phyloP scores from a whole-genome alignment of 495 filamentous ascomycete genomes.

The Aspergillus cristatus region DNA sequence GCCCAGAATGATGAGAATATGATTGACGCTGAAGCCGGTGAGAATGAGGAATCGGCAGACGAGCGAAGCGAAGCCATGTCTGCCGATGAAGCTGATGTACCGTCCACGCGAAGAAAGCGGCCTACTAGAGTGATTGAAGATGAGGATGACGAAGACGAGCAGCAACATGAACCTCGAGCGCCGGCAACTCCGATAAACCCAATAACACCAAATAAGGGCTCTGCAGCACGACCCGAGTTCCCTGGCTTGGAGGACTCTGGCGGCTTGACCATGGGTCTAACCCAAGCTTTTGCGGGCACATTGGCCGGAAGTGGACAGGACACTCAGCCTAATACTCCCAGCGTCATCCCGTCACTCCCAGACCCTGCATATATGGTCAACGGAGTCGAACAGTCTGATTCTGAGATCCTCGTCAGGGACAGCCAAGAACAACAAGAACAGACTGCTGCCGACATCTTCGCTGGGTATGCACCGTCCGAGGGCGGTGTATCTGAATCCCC shows the following conservation, averaged over 20 bases:
- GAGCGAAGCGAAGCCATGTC: slow-evolving; percentile 18
- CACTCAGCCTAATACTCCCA: slow-evolving; percentile 20
- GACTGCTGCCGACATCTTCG: slow-evolving; percentile 17
- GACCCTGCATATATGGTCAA: slow-evolving; percentile 41
- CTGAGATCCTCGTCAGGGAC: slow-evolving; percentile 53
- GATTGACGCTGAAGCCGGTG: slow-evolving; percentile 30
- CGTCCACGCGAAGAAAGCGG: slow-evolving; percentile 26
- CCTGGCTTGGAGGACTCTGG: slow-evolving; percentile 42
- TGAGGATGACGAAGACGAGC: slow-evolving; percentile 41
- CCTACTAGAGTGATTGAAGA: slow-evolving; percentile 37
- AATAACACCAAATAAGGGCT: slow-evolving; percentile 10
- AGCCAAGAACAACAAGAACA: slow-evolving; percentile 45
- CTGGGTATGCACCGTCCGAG: slow-evolving; percentile 22
- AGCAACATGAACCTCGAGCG: slow-evolving; percentile 22
- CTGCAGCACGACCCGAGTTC: slow-evolving; percentile 35
- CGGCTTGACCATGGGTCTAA: slow-evolving; percentile 61
- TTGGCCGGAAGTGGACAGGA: slow-evolving; percentile 56
- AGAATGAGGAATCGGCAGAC: slow-evolving; percentile 31
- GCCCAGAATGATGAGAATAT: slow-evolving; percentile 24
- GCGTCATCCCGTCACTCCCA: slow-evolving; percentile 40
- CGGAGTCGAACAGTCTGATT: slow-evolving; percentile 33
- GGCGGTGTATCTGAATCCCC: slow-evolving; percentile 34
- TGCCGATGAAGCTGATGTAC: slow-evolving; percentile 16
- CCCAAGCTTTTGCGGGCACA: slow-evolving; percentile 88
- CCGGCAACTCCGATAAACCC: slow-evolving; percentile 23